Percentiles rank a stretch among this genome's conserved stretches.
Evolutionary conservation across 2,329 filamentous ascomycete species (phyloP).

Genomic region (Curvularia lunata): DNA sequence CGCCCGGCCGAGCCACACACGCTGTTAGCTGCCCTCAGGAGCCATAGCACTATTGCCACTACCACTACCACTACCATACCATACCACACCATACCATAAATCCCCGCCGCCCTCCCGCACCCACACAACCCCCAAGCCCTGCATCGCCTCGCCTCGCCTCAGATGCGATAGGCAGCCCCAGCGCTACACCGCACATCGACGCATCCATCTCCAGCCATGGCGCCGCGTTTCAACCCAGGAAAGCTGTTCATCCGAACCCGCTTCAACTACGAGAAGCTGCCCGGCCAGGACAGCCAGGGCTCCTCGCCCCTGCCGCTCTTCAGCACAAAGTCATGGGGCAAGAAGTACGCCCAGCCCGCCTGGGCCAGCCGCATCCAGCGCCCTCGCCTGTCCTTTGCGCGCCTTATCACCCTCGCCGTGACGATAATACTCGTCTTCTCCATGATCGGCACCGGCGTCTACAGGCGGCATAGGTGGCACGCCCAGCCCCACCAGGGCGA

Average conservation of each 20-base stretch:
- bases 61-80: not conserved
- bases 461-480: conserved; percentile 46
- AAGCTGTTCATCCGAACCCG: conserved; percentile 53
- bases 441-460: conserved; percentile 53
- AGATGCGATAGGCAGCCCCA: conserved; percentile 41
- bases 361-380: conserved; percentile 51
- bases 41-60: not conserved
- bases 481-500: conserved; percentile 43
- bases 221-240: conserved; percentile 53
- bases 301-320: conserved; percentile 50
- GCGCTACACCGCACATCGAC: conserved; percentile 23
- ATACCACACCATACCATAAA: no score
- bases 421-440: conserved; percentile 50
- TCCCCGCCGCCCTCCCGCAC: conserved; percentile 6
- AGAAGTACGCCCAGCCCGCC: conserved; percentile 43
- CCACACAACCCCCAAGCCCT: not conserved
- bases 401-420: conserved; percentile 51
- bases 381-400: conserved; percentile 52
- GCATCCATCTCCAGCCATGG: conserved; percentile 33
- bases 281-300: conserved; percentile 50
- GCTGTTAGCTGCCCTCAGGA: not conserved
- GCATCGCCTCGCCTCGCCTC: conserved; percentile 33
- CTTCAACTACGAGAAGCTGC: conserved; percentile 57
- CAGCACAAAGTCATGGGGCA: conserved; percentile 47
- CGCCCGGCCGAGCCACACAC: conserved; percentile 23